phyloP scores from a whole-genome alignment of 441 rosid species.

The Brassica balearica region DNA sequence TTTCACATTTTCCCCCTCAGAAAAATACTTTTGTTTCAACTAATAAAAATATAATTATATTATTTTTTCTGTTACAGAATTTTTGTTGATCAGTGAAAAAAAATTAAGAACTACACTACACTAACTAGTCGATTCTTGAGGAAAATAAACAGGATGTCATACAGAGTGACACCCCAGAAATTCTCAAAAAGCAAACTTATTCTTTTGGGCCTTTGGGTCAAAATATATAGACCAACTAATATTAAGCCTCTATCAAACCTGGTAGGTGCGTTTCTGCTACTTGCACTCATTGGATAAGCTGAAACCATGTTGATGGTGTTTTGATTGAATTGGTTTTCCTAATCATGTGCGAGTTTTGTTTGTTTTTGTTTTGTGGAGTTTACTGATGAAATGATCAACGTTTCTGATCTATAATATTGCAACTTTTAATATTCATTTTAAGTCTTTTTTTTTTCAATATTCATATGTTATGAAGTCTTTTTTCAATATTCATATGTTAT shows the following conservation, averaged over 20 bases:
- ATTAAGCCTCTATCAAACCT: too few relatives aligned
- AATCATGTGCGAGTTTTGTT: background rate
- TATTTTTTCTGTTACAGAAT: background rate
- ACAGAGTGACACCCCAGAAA: background rate
- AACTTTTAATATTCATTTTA: background rate
- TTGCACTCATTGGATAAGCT: slow-evolving; percentile 4
- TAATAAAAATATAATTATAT: background rate
- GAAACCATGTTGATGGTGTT: slow-evolving; percentile 23
- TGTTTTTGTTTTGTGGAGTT: slow-evolving; percentile 7
- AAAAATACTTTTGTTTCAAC: background rate
- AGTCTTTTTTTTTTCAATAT: background rate
- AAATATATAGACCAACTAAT: background rate
- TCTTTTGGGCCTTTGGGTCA: background rate
- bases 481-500: slow-evolving; percentile 1
- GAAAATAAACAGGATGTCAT: too few relatives aligned
- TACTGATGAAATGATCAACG: background rate
- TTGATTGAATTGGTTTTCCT: slow-evolving; percentile 4
- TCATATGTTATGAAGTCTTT: too few relatives aligned
- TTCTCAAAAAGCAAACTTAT: background rate
- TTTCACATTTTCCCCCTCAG: slow-evolving; percentile 1
- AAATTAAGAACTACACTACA: too few relatives aligned
- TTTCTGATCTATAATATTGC: background rate
- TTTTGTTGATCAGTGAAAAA: background rate
- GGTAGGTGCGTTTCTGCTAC: background rate
- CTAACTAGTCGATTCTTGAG: too few relatives aligned